Evolutionary conservation across 2,329 filamentous ascomycete genomes (phyloP).

Genomic region (Apiospora rasikravindrae): DNA sequence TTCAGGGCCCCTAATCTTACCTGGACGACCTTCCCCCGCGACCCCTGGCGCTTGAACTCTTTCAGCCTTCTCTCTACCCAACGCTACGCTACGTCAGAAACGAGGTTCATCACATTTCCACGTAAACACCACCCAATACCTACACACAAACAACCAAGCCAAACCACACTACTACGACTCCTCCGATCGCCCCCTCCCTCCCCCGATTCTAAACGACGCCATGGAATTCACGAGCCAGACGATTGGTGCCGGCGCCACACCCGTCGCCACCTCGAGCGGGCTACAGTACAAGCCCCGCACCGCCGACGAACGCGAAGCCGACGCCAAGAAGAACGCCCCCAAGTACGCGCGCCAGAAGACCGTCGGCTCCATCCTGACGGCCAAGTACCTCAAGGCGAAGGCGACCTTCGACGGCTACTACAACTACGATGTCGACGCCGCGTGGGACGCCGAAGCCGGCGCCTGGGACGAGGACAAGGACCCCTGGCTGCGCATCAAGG

Average conservation of each 20-base stretch:
- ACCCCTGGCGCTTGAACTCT: constrained; percentile 3
- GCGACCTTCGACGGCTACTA: constrained; percentile 26
- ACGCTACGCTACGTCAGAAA: constrained; percentile 2
- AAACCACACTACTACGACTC: no score
- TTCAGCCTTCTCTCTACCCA: neutral
- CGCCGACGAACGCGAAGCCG: constrained; percentile 26
- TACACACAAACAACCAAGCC: neutral
- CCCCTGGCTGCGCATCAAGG: constrained; percentile 27
- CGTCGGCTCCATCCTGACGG: constrained; percentile 29
- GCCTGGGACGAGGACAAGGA: constrained; percentile 20
- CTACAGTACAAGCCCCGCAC: constrained; percentile 26
- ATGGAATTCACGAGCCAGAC: constrained; percentile 7
- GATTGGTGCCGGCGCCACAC: neutral
- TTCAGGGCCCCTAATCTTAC: neutral
- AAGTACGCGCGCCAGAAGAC: constrained; percentile 28
- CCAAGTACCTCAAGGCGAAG: constrained; percentile 29
- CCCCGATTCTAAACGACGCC: neutral
- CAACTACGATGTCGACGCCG: constrained; percentile 23
- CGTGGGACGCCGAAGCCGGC: constrained; percentile 9
- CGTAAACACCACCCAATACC: neutral
- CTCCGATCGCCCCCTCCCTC: no score
- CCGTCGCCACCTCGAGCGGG: neutral
- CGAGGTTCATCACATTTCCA: neutral
- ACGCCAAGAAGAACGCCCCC: constrained; percentile 27
- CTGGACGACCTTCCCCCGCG: neutral